These are phyloP conservation scores for Amanita fuliginea DNA, from an alignment of 768 basidiomycete species.

Conservation along the genomic window DNA sequence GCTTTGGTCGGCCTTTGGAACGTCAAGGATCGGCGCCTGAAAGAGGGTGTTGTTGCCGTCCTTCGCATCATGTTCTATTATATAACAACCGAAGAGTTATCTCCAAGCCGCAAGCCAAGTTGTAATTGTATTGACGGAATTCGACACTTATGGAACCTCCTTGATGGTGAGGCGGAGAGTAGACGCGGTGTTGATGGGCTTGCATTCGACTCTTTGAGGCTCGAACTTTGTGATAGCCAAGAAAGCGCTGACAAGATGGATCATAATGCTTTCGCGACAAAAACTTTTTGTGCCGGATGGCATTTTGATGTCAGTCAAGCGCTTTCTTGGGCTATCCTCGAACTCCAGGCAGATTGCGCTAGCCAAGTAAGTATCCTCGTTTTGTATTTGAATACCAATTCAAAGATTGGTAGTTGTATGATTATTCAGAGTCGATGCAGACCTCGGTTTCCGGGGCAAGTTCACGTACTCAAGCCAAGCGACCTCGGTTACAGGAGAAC, in stretches of 20 bases:
- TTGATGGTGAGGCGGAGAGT: conserved; percentile 53
- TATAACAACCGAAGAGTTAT: conserved; percentile 28
- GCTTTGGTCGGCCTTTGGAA: conserved; percentile 62
- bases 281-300: conserved; percentile 63
- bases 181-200: conserved; percentile 58
- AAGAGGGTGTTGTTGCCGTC: conserved; percentile 72
- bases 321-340: conserved; percentile 66
- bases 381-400: not conserved
- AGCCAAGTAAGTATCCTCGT: conserved; percentile 36
- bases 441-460: conserved; percentile 14
- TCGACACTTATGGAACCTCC: conserved; percentile 37
- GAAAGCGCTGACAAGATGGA: conserved; percentile 12
- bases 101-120: conserved; percentile 10
- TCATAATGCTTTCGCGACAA: conserved; percentile 39
- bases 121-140: conserved; percentile 38
- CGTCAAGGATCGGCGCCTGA: conserved; percentile 63
- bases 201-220: conserved; percentile 51
- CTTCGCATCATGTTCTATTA: conserved; percentile 68
- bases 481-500: conserved; percentile 37
- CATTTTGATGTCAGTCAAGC: conserved; percentile 64
- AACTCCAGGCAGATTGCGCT: conserved; percentile 73
- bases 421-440: conserved; percentile 47
- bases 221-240: conserved; percentile 29
- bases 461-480: conserved; percentile 31
- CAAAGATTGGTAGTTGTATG: conserved; percentile 38